These are phyloP conservation scores for Apiotrichum brassicae DNA, from an alignment of 1,284 basidiomycete species.

Conservation along the genomic window DNA sequence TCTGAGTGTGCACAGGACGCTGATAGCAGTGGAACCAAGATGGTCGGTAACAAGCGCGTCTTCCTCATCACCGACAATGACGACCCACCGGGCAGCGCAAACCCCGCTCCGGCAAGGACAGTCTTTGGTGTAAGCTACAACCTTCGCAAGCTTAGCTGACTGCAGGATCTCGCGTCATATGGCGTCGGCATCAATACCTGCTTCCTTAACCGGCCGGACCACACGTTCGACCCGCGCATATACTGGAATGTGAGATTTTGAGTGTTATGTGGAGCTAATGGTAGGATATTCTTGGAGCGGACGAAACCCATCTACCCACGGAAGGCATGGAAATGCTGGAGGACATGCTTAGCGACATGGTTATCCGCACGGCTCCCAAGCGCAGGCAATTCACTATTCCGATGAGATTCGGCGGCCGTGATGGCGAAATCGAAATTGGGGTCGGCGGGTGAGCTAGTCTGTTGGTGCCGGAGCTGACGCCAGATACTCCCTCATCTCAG, in stretches of 20 bases:
- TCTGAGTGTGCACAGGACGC: too few relatives aligned
- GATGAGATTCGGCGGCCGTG: constrained; percentile 60
- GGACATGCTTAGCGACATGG: constrained; percentile 56
- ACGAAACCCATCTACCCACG: constrained; percentile 49
- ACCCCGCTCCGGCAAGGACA: constrained; percentile 37
- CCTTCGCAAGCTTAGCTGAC: constrained; percentile 1
- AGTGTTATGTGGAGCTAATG: neutral
- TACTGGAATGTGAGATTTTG: constrained; percentile 81
- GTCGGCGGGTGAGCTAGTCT: constrained; percentile 67
- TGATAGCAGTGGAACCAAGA: constrained; percentile 56
- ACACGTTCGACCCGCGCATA: constrained; percentile 64
- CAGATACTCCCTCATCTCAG: constrained; percentile 78
- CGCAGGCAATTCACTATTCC: constrained; percentile 77
- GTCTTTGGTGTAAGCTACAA: constrained; percentile 30
- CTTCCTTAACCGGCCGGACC: constrained; percentile 70
- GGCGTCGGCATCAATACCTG: constrained; percentile 84
- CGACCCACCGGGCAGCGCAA: constrained; percentile 49
- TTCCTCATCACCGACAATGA: constrained; percentile 93
- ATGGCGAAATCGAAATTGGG: constrained; percentile 72
- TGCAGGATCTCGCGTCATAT: constrained; percentile 70
- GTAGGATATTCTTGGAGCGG: constrained; percentile 55
- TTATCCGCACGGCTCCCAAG: constrained; percentile 78
- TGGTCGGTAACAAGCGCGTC: constrained; percentile 76
- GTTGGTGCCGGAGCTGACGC: neutral
- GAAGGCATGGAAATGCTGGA: constrained; percentile 62